Evolutionary conservation across 176 grass and related monocot genomes (phyloP).

Genomic region (Rhynchospora breviuscula): DNA sequence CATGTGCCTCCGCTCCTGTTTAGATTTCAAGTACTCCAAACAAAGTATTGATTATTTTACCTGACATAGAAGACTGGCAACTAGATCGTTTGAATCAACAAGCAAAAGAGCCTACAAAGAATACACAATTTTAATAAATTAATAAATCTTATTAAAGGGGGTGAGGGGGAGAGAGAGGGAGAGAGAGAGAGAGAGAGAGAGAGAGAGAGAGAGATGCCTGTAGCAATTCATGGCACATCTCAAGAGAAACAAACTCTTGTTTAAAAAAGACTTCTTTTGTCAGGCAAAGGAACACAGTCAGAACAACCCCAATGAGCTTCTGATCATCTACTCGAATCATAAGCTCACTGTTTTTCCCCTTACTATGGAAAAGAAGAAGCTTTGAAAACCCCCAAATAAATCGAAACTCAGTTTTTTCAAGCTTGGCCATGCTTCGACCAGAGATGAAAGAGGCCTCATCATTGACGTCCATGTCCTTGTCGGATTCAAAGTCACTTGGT

Average conservation of each 20-base stretch:
- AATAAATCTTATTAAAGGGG: neutral
- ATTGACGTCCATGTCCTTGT: conserved; percentile 32
- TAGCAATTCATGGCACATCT: conserved; percentile 65
- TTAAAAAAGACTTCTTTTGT: conserved; percentile 73
- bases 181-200: neutral
- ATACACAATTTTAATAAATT: conserved; percentile 28
- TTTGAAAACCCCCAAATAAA: conserved; percentile 78
- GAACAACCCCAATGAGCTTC: conserved; percentile 48
- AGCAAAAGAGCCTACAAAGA: conserved; percentile 62
- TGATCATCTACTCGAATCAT: conserved; percentile 42
- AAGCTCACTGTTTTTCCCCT: conserved; percentile 30
- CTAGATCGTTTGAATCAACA: conserved; percentile 52
- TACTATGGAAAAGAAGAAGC: conserved; percentile 62
- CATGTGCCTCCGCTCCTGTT: too few relatives aligned
- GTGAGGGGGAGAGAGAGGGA: neutral
- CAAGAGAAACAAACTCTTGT: conserved; percentile 48
- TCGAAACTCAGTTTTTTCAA: conserved; percentile 62
- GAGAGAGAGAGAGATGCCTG: conserved; percentile 43
- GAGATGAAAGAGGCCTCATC: conserved; percentile 51
- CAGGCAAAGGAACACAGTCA: conserved; percentile 53
- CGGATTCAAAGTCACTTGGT: conserved; percentile 44
- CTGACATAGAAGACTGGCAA: conserved; percentile 55
- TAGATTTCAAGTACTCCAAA: neutral
- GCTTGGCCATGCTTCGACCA: conserved; percentile 68
- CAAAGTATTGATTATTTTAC: conserved; percentile 37